A percentile compares a stretch with the other conserved stretches of the same genome.
These are phyloP conservation scores for Pelargonium cotyledonis DNA, from an alignment of 441 rosid species.

Conservation along the genomic window DNA sequence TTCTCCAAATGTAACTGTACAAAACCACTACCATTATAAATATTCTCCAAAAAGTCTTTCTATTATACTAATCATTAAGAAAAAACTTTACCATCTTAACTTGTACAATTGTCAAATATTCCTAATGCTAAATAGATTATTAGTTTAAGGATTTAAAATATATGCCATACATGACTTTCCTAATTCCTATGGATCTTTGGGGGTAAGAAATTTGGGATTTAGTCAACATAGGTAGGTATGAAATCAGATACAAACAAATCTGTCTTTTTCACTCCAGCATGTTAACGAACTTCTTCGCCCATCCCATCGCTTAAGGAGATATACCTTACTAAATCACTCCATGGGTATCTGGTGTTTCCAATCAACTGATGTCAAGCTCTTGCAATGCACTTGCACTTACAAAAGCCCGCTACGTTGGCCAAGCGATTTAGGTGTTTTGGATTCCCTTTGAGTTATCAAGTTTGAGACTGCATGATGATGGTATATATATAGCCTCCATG, in stretches of 20 bases:
- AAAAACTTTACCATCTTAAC: slow-evolving; percentile 4
- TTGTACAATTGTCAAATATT: background rate
- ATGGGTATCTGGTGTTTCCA: slow-evolving; percentile 1
- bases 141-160: slow-evolving; percentile 1
- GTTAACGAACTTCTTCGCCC: slow-evolving; percentile 6
- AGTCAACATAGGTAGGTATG: slow-evolving; percentile 20
- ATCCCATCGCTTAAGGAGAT: slow-evolving; percentile 6
- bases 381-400: background rate
- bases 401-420: background rate
- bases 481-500: too few species aligned
- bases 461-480: too few species aligned
- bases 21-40: slow-evolving; percentile 1
- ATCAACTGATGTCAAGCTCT: slow-evolving; percentile 6
- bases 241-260: slow-evolving; percentile 9
- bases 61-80: background rate
- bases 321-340: slow-evolving; percentile 6
- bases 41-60: background rate
- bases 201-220: background rate
- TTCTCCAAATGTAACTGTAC: background rate
- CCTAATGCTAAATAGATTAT: background rate
- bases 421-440: background rate
- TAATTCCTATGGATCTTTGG: background rate
- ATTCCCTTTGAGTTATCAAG: background rate
- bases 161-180: background rate
- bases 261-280: slow-evolving; percentile 23